Evolutionary conservation across 1,284 basidiomycete genomes (phyloP).

Genomic region (Sporisorium scitamineum): DNA sequence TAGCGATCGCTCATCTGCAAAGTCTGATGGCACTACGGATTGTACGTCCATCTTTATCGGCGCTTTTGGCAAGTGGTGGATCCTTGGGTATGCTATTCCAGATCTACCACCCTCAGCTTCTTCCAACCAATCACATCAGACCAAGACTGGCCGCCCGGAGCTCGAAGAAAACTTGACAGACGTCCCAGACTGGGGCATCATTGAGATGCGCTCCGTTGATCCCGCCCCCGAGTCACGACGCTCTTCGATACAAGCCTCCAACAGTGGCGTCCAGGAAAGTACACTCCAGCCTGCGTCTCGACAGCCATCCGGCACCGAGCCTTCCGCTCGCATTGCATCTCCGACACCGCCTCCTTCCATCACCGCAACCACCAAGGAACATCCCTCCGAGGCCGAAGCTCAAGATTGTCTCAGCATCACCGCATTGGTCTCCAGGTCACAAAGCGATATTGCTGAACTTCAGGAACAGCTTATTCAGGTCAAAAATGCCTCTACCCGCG

Average conservation of each 20-base stretch:
- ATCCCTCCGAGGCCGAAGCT: constrained; percentile 5
- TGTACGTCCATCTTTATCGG: constrained; percentile 85
- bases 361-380: neutral
- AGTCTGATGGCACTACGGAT: constrained; percentile 40
- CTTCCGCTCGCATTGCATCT: constrained; percentile 4
- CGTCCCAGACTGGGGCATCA: constrained; percentile 74
- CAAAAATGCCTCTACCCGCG: constrained; percentile 74
- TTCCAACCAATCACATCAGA: constrained; percentile 75
- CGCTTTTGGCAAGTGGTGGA: constrained; percentile 88
- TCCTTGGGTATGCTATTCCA: constrained; percentile 74
- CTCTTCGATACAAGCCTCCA: constrained; percentile 22
- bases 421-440: constrained; percentile 28
- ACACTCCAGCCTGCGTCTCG: constrained; percentile 8
- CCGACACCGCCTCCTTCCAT: neutral
- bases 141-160: constrained; percentile 62
- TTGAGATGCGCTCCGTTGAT: constrained; percentile 71
- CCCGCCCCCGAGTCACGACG: constrained; percentile 34
- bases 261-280: constrained; percentile 7
- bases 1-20: constrained; percentile 30
- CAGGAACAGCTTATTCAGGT: constrained; percentile 81
- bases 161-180: constrained; percentile 79
- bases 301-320: neutral
- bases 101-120: constrained; percentile 71
- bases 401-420: constrained; percentile 35
- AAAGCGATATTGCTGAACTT: constrained; percentile 71